Conservation (phyloP, 345 rosid species). For the Pelargonium nanum region DNA sequence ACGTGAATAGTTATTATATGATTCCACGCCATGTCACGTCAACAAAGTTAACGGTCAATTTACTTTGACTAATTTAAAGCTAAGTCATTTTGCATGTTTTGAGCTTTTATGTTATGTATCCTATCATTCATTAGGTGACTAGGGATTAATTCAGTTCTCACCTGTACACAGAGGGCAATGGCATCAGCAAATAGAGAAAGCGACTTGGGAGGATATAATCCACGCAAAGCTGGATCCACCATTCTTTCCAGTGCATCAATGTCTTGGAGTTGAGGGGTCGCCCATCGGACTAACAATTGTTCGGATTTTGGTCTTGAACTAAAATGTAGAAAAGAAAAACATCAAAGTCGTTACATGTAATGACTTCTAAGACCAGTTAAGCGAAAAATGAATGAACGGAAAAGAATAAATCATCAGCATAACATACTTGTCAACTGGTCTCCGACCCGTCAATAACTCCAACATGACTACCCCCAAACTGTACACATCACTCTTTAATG, state of each 20-base stretch:
- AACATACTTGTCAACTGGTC: slow-evolving; percentile 68
- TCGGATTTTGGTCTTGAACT: slow-evolving; percentile 62
- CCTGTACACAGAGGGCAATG: slow-evolving; percentile 81
- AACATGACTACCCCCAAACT: slow-evolving; percentile 95
- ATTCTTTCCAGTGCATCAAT: slow-evolving; percentile 48
- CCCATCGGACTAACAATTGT: slow-evolving; percentile 80
- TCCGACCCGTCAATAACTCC: slow-evolving; percentile 77
- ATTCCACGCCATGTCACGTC: too few species aligned
- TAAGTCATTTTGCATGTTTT: neutral
- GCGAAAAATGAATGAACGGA: neutral
- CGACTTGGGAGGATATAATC: slow-evolving; percentile 76
- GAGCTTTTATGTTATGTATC: neutral
- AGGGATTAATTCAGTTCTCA: slow-evolving; percentile 8
- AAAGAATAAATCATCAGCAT: neutral
- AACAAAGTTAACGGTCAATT: too few species aligned
- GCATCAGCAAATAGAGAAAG: slow-evolving; percentile 68
- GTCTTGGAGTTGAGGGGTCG: slow-evolving; percentile 64
- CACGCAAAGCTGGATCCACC: slow-evolving; percentile 89
- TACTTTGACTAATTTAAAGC: too few species aligned
- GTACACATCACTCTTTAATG: slow-evolving; percentile 80
- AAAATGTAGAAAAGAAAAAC: slow-evolving; percentile 1
- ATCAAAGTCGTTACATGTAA: neutral
- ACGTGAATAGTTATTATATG: too few species aligned
- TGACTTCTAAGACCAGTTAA: neutral
- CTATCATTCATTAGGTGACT: neutral